phyloP scores from a whole-genome alignment of 2,329 filamentous ascomycete species.

The Thermothelomyces thermophilus region DNA sequence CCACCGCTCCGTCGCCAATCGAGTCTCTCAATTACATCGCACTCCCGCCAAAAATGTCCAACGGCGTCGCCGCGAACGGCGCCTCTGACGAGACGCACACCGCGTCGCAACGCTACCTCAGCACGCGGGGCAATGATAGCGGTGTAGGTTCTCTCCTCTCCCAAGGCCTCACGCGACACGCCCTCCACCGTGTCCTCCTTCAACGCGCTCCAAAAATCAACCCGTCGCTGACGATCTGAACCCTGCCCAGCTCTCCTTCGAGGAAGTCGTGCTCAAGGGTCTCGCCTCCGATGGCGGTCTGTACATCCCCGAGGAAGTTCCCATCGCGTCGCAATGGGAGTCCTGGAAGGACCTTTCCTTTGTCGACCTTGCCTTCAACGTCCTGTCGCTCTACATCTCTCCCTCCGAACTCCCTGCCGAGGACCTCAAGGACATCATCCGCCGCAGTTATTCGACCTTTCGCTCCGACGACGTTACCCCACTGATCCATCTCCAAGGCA shows the following conservation, averaged over 20 bases:
- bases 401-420: constrained; percentile 69
- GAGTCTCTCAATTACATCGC: background rate
- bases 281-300: constrained; percentile 81
- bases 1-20: background rate
- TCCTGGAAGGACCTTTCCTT: constrained; percentile 75
- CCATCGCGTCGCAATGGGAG: constrained; percentile 41
- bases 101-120: constrained; percentile 44
- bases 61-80: constrained; percentile 34
- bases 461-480: constrained; percentile 72
- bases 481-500: constrained; percentile 66
- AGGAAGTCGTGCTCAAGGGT: constrained; percentile 84
- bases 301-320: constrained; percentile 81
- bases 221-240: constrained; percentile 13
- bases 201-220: too few relatives aligned
- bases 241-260: constrained; percentile 68
- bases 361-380: constrained; percentile 72
- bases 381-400: constrained; percentile 85
- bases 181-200: too few relatives aligned
- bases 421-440: constrained; percentile 78
- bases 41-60: constrained; percentile 33
- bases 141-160: constrained; percentile 35
- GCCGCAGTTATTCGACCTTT: constrained; percentile 84
- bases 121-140: constrained; percentile 45
- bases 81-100: constrained; percentile 34
- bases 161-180: too few relatives aligned